Base-by-base conservation (phyloP, 306 rosid genomes). In the Cotoneaster glaucophyllus region DNA sequence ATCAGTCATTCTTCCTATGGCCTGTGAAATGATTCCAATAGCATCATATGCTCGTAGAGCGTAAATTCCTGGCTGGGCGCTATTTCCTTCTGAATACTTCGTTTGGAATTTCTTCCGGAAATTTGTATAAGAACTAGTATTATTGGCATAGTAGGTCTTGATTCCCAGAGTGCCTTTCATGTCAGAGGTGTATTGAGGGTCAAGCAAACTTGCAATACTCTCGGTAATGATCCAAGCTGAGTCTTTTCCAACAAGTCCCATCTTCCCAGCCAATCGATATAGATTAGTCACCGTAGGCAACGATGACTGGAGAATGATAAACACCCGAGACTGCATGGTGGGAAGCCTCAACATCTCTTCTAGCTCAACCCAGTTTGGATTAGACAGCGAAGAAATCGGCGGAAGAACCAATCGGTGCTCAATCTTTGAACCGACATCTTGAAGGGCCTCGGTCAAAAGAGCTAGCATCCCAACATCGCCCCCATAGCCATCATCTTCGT, bases 91-190 rank as follows among this genome's bases (percentile, higher is more conserved):
- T 0, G 87, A 83, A 78, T 85, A 11, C 74, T 54, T 61, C 66
- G 67, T 53, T 24, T 62, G 67, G 66, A 88, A 88, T 3, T 21
- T 59, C 79, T 32, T 73, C 50, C 77, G 15, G 54, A 90, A 90
- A 28, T 11, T 58, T 64, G 74, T 70, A 75, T 80, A 80, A 29
- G 83, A 74, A 70, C 25, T 80, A 41, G 81, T 66, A 26, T 8
- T 39, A 63, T 85, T 89, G 78, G 78, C 53, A 80, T 83, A 79
- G 77, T 70, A 81, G 44, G 68, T 79, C 78, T 84, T 90, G 79
- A 87, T 86, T 83, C 92, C 96, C 70, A 90, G 70, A 57, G 89
- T 75, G 41, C 90, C 96, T 53, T 70, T 73, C 89, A 86, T 90
- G 28, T 45, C 67, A 31, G 83, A 53, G 48, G 69, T 83, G 14